Evolutionary conservation across 2,329 filamentous ascomycete genomes (phyloP).

Genomic region (Penicillium sp.): DNA sequence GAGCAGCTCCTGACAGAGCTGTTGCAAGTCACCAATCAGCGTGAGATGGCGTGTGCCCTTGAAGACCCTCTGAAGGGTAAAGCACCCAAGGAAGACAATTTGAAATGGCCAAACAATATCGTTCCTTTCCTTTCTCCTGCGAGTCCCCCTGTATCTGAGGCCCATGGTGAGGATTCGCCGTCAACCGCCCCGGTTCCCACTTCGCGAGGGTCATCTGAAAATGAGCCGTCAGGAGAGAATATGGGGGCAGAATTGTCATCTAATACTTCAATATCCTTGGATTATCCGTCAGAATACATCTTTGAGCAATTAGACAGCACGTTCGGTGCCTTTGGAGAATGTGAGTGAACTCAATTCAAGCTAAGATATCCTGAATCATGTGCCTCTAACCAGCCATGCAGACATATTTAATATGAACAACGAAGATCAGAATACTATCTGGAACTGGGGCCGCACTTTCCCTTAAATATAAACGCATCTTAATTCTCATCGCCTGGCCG

Average conservation of each 20-base stretch:
- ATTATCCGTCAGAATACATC: constrained; percentile 8
- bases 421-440: constrained; percentile 10
- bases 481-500: too few relatives aligned
- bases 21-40: constrained; percentile 28
- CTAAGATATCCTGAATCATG: neutral
- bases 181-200: neutral
- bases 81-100: neutral
- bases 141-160: neutral
- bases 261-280: neutral
- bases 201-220: neutral
- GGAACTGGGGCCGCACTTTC: constrained; percentile 12
- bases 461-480: neutral
- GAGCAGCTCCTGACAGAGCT: constrained; percentile 32
- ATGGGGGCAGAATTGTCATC: neutral
- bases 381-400: neutral
- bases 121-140: too few relatives aligned
- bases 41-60: constrained; percentile 19
- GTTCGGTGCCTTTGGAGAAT: constrained; percentile 11
- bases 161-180: neutral
- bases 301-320: constrained; percentile 13
- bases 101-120: neutral
- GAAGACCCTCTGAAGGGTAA: neutral
- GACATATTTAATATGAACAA: constrained; percentile 14
- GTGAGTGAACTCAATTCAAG: neutral
- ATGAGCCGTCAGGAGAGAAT: neutral